A percentile compares a stretch with the other conserved stretches of the same genome.
Evolutionary conservation across 345 rosid species (phyloP).

Genomic region (Cardiospermum halicacabum): DNA sequence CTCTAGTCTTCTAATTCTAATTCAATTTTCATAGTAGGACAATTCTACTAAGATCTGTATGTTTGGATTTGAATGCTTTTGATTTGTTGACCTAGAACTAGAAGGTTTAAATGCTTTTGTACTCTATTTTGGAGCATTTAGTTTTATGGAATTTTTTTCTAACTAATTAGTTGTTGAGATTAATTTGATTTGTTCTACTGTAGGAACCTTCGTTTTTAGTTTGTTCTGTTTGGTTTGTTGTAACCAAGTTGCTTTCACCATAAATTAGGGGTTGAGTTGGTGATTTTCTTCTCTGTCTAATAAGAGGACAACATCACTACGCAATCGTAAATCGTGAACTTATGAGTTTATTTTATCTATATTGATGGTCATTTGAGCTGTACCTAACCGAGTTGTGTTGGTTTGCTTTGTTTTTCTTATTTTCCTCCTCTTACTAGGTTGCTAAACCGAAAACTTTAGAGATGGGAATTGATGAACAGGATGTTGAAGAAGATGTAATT

Average conservation of each 20-base stretch:
- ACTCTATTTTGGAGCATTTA: no score
- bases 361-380: not conserved
- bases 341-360: not conserved
- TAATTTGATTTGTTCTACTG: no score
- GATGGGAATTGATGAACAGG: slow-evolving; percentile 17
- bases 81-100: no score
- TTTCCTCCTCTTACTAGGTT: slow-evolving; percentile 7
- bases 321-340: not conserved
- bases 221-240: no score
- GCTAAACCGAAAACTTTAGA: slow-evolving; percentile 15
- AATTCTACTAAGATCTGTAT: no score
- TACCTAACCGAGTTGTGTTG: not conserved
- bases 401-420: not conserved
- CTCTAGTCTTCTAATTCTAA: no score
- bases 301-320: not conserved
- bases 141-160: no score
- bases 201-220: no score
- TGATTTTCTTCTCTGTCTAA: not conserved
- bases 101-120: no score
- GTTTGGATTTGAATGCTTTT: no score
- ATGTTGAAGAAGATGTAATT: slow-evolving; percentile 1
- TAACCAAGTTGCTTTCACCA: not conserved
- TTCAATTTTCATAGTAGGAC: no score
- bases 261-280: not conserved
- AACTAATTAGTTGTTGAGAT: no score